Percentiles rank a stretch among this genome's conserved stretches.
Conservation (phyloP, 345 rosid species). For the Hibiscus syriacus region DNA sequence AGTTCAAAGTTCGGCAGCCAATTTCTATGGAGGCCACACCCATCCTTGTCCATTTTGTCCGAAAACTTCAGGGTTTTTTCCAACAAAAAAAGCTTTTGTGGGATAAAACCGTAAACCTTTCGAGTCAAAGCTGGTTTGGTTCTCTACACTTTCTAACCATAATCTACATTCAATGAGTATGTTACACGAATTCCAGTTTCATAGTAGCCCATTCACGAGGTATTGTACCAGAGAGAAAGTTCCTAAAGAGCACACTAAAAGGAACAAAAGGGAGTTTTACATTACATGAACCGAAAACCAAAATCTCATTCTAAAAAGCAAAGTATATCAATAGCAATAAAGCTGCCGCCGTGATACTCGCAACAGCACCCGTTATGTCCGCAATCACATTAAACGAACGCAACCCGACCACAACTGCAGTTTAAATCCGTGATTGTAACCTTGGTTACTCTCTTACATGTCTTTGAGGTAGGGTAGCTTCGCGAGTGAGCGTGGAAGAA, state of each 20-base stretch:
- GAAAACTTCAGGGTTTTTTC: too few relatives aligned
- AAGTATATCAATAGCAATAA: background rate
- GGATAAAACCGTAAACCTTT: too few relatives aligned
- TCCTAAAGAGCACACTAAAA: conserved; percentile 24
- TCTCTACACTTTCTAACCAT: background rate
- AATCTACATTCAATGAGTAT: background rate
- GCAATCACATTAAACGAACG: too few relatives aligned
- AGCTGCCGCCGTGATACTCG: too few relatives aligned
- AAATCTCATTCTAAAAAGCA: background rate
- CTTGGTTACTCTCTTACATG: conserved; percentile 10
- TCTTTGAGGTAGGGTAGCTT: conserved; percentile 16
- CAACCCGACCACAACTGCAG: too few relatives aligned
- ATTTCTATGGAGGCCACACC: too few relatives aligned
- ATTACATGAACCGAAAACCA: background rate
- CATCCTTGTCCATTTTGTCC: too few relatives aligned
- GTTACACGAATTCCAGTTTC: conserved; percentile 11
- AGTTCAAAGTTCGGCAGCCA: too few relatives aligned
- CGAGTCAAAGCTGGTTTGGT: too few relatives aligned
- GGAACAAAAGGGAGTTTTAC: background rate
- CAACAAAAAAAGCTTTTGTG: too few relatives aligned
- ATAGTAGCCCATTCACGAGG: conserved; percentile 39
- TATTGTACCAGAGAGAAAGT: conserved; percentile 37
- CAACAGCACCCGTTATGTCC: too few relatives aligned
- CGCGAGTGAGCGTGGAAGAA: conserved; percentile 17
- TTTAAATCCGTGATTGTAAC: too few relatives aligned